phyloP scores from a whole-genome alignment of 768 basidiomycete species.

The Suillus lakei region DNA sequence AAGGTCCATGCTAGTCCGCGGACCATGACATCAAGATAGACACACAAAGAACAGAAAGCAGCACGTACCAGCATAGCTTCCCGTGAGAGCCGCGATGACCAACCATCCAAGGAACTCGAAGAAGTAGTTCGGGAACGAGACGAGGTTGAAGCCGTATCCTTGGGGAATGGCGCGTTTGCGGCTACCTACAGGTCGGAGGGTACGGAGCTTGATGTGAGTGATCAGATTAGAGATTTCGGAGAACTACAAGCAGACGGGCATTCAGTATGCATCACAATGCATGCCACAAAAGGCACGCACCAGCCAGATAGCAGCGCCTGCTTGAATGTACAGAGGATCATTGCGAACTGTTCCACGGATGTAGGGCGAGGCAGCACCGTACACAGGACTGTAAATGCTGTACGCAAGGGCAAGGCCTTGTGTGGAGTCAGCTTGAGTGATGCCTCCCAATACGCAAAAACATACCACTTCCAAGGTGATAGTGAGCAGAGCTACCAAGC shows the following conservation, averaged over 20 bases:
- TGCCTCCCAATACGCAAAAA: neutral
- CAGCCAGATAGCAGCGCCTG: conserved; percentile 69
- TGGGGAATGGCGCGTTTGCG: conserved; percentile 82
- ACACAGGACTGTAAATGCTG: conserved; percentile 83
- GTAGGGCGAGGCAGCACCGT: conserved; percentile 66
- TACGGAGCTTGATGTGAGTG: conserved; percentile 82
- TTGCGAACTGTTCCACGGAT: conserved; percentile 66
- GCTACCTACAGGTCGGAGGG: conserved; percentile 81
- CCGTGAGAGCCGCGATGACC: conserved; percentile 74
- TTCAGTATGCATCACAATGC: conserved; percentile 2
- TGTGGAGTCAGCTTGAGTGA: conserved; percentile 3
- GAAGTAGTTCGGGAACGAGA: conserved; percentile 93
- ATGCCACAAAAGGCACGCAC: conserved; percentile 51
- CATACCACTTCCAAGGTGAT: conserved; percentile 77
- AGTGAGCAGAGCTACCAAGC: conserved; percentile 77
- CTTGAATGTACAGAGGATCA: conserved; percentile 68
- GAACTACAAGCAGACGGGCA: conserved; percentile 54
- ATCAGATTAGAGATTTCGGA: conserved; percentile 84
- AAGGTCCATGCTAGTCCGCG: conserved; percentile 63
- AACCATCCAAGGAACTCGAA: conserved; percentile 86
- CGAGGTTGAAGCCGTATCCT: conserved; percentile 91
- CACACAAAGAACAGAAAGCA: neutral
- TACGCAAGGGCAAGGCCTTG: conserved; percentile 77
- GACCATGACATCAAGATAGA: conserved; percentile 2
- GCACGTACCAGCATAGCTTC: conserved; percentile 72